Evolutionary conservation across 192 early-diverging fungal genomes (phyloP), one percentile per base, ranked within the genome.

Genomic region (Backusella circina): DNA sequence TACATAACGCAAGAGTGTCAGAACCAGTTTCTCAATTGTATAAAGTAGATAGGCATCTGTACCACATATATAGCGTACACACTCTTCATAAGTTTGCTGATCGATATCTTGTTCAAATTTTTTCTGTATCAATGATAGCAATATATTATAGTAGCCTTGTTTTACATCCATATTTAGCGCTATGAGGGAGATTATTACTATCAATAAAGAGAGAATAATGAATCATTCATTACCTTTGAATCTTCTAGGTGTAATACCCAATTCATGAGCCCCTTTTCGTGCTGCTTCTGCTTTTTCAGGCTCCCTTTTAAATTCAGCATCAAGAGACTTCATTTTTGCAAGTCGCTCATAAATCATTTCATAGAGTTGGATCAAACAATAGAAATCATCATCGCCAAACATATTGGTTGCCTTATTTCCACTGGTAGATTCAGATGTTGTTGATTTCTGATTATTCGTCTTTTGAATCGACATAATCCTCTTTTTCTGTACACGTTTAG

Each of bases 301-400:
- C 32, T 84, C 70, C 3, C 79, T 83, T 38, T 83, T 82, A 57
- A 91, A 79, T 70, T 93, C 87, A 23, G 85, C 73, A 0, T 91
- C 91, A 5, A 92, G 79, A 75, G 91, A 85, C 74, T 96, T 97
- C 85, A 97, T 93, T n/a, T 88, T 86, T 61, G 87, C 80, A 61
- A 99, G 84, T 6, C 97, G 89, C 16, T 84, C 85, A 77, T 95
- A 98, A 1, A 50, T 50, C 36, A 96, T 87, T 84, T 95, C 89
- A 74, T 90, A 96, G 33, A 96, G 86, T 67, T 97, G 84, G 79
- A 99, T 86, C 51, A 99, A 96, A 64, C 91, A 90, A 74, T 97
- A 99, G 70, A 96, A 93, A n/a, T 76, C 84, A 74, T 79, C 91
- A 81, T 97, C 97, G 21, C 91, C 92, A 83, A 96, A 99, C 77